Evolutionary conservation across 768 basidiomycete genomes (phyloP).

Genomic region (Tephrocybe rancida): DNA sequence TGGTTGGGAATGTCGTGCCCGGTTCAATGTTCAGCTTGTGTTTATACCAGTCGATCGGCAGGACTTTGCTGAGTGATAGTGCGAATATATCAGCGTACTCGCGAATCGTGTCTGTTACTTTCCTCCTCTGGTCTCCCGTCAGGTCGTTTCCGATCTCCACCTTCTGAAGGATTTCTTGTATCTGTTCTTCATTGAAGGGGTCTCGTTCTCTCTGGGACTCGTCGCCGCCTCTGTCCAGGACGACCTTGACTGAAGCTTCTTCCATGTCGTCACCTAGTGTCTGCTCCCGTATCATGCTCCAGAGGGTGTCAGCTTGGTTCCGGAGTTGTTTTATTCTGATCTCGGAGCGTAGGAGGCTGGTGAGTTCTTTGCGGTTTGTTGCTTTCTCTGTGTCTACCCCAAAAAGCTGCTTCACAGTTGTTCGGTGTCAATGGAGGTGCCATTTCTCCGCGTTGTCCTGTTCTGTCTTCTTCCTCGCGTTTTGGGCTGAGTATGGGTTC

Average conservation of each 20-base stretch:
- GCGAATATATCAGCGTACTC: constrained; percentile 42
- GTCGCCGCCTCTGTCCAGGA: not conserved
- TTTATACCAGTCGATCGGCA: constrained; percentile 17
- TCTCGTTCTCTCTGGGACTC: constrained; percentile 21
- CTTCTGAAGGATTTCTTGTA: constrained; percentile 18
- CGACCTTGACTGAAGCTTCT: not conserved
- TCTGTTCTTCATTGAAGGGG: constrained; percentile 24
- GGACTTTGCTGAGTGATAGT: constrained; percentile 37
- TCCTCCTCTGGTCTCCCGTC: constrained; percentile 18
- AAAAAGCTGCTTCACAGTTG: not conserved
- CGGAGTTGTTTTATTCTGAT: not conserved
- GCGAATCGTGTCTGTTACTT: constrained; percentile 23
- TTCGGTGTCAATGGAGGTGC: too few species aligned
- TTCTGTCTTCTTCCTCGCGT: too few species aligned
- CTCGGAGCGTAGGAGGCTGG: not conserved
- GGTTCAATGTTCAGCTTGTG: constrained; percentile 34
- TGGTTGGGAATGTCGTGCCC: constrained; percentile 28
- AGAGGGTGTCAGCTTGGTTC: not conserved
- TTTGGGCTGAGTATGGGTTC: not conserved
- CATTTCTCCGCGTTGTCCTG: not conserved
- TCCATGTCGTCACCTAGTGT: not conserved
- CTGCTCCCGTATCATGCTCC: not conserved
- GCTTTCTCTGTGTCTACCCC: not conserved
- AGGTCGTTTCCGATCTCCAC: constrained; percentile 32
- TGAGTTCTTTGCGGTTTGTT: not conserved